These are phyloP conservation scores for Bonia amplexicaulis DNA, from an alignment of 176 grass and related monocot genomes.

Conservation along the genomic window DNA sequence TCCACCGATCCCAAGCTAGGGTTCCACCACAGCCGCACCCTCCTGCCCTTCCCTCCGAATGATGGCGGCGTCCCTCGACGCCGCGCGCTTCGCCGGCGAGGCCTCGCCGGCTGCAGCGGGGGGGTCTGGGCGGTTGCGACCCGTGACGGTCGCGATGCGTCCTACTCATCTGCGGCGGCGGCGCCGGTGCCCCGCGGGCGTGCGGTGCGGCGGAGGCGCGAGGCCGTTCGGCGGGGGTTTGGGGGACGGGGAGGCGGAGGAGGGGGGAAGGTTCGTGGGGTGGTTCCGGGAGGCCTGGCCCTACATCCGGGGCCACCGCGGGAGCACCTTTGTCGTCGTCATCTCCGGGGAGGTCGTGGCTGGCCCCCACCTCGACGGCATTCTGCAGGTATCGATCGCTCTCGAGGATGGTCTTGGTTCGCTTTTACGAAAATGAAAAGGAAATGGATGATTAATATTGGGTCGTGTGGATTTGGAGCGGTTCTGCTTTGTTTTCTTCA, in stretches of 20 bases:
- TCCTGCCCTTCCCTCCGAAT: not conserved
- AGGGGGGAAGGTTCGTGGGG: slow-evolving; percentile 37
- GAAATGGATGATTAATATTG: not conserved
- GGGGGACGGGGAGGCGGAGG: not conserved
- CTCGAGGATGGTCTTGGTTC: not conserved
- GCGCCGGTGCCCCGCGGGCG: not conserved
- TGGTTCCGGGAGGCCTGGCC: slow-evolving; percentile 56
- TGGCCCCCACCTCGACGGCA: not conserved
- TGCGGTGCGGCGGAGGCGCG: not conserved
- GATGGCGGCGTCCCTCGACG: not conserved
- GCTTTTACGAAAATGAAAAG: not conserved
- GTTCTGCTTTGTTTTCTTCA: no score
- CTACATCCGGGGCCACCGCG: slow-evolving; percentile 21
- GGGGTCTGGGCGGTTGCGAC: not conserved
- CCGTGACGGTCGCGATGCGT: not conserved
- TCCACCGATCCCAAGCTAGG: not conserved
- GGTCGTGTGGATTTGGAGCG: not conserved
- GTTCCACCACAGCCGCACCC: not conserved
- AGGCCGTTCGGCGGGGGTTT: not conserved
- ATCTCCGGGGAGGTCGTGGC: slow-evolving; percentile 30
- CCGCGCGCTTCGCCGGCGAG: not conserved
- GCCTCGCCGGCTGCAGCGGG: not conserved
- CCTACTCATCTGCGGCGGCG: not conserved
- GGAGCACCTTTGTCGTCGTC: not conserved
- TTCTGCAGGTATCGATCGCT: not conserved